Percentiles rank a stretch among this genome's conserved stretches.
Evolutionary conservation across 2,329 filamentous ascomycete species (phyloP).

Genomic region (Periconia sp.): DNA sequence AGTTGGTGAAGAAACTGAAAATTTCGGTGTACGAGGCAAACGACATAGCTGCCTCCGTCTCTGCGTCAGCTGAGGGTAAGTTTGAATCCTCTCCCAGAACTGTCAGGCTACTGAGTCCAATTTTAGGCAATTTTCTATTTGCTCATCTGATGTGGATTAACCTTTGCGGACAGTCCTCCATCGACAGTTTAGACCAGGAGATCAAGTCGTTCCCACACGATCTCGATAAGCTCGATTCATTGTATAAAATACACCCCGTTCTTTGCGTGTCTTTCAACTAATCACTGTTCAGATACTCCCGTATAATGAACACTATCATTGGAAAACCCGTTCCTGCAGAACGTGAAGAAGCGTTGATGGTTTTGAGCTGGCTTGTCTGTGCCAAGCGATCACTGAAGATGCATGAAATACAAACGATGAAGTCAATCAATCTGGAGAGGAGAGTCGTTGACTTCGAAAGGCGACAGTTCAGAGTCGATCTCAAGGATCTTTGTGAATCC

Average conservation of each 20-base stretch:
- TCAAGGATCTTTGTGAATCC: constrained; percentile 41
- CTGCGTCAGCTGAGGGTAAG: constrained; percentile 6
- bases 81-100: neutral
- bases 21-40: constrained; percentile 6
- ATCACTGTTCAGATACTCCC: constrained; percentile 10
- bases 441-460: constrained; percentile 30
- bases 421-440: constrained; percentile 33
- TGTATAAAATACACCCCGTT: neutral
- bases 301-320: constrained; percentile 15
- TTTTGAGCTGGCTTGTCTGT: constrained; percentile 47
- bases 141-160: constrained; percentile 27
- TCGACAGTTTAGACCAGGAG: constrained; percentile 15
- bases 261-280: constrained; percentile 2
- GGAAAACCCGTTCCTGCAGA: neutral
- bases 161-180: constrained; percentile 20
- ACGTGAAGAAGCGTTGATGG: constrained; percentile 22
- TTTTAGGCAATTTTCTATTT: constrained; percentile 28
- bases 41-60: constrained; percentile 9
- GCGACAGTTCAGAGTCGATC: constrained; percentile 24
- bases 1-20: constrained; percentile 2
- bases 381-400: constrained; percentile 45
- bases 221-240: neutral
- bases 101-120: neutral
- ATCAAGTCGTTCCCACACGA: constrained; percentile 14
- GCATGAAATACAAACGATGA: constrained; percentile 46